Evolutionary conservation across 2,329 filamentous ascomycete genomes (phyloP).

Genomic region (Cryphonectria radicalis): DNA sequence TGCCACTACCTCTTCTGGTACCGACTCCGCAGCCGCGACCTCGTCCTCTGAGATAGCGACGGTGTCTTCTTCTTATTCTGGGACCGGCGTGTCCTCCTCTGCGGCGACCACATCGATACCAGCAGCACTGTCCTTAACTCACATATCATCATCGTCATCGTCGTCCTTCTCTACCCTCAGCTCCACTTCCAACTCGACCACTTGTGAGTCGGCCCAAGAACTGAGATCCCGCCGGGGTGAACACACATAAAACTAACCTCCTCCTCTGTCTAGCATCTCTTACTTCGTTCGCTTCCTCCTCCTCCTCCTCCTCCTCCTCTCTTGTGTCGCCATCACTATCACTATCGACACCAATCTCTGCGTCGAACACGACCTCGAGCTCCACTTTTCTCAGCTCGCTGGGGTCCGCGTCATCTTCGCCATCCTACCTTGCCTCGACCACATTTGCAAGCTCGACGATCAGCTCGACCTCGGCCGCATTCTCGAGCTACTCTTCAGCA

Average conservation of each 20-base stretch:
- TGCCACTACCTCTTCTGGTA: conserved; percentile 14
- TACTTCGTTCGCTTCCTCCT: conserved; percentile 20
- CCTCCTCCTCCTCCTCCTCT: conserved; percentile 17
- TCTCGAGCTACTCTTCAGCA: conserved; percentile 16
- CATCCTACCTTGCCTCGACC: conserved; percentile 37
- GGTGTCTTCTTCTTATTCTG: conserved; percentile 9
- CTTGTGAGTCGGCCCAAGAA: conserved; percentile 14
- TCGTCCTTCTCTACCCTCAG: conserved; percentile 26
- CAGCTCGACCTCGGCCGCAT: conserved; percentile 13
- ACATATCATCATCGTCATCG: conserved; percentile 14
- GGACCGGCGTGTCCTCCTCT: conserved; percentile 24
- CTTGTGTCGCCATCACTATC: conserved; percentile 18
- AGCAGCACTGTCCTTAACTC: conserved; percentile 23
- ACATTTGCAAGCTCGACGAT: conserved; percentile 20
- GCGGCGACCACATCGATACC: conserved; percentile 27
- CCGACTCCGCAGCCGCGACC: conserved; percentile 23
- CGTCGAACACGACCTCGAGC: conserved; percentile 18
- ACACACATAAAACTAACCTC: background rate
- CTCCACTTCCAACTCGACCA: conserved; percentile 30
- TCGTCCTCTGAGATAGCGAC: conserved; percentile 22
- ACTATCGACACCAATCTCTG: conserved; percentile 16
- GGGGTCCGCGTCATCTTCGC: conserved; percentile 14
- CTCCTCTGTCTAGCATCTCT: conserved; percentile 17
- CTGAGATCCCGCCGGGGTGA: background rate
- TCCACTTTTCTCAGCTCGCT: conserved; percentile 14